These are phyloP conservation scores for Cutaneotrichosporon cavernicola DNA, from an alignment of 1,284 basidiomycete species.

Conservation along the genomic window DNA sequence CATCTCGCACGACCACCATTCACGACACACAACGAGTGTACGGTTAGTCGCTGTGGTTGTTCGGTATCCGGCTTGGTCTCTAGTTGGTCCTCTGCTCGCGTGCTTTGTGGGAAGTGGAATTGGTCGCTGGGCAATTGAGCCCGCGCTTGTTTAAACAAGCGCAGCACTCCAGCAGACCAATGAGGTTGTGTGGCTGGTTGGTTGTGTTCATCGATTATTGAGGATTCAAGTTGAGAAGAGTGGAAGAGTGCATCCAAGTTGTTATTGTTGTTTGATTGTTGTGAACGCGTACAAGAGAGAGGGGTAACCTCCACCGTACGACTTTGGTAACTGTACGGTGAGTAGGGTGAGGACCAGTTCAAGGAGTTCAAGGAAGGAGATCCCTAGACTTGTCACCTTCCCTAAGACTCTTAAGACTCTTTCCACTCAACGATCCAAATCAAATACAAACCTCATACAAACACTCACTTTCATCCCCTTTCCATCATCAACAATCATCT, in stretches of 20 bases:
- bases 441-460: background rate
- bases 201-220: background rate
- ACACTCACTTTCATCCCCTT: too few relatives aligned
- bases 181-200: background rate
- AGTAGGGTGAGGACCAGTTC: too few relatives aligned
- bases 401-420: background rate
- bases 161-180: background rate
- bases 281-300: background rate
- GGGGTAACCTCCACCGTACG: background rate
- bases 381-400: conserved; percentile 2
- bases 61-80: background rate
- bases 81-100: background rate
- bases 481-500: background rate
- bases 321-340: too few relatives aligned
- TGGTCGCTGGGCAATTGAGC: background rate
- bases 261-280: background rate
- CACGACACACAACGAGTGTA: background rate
- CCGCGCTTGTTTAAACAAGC: background rate
- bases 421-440: background rate
- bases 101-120: background rate
- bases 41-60: background rate
- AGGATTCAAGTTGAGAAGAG: background rate
- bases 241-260: background rate
- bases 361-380: too few relatives aligned
- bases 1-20: background rate